phyloP scores from a whole-genome alignment of 2,329 filamentous ascomycete species.

The Apiospora sp. region DNA sequence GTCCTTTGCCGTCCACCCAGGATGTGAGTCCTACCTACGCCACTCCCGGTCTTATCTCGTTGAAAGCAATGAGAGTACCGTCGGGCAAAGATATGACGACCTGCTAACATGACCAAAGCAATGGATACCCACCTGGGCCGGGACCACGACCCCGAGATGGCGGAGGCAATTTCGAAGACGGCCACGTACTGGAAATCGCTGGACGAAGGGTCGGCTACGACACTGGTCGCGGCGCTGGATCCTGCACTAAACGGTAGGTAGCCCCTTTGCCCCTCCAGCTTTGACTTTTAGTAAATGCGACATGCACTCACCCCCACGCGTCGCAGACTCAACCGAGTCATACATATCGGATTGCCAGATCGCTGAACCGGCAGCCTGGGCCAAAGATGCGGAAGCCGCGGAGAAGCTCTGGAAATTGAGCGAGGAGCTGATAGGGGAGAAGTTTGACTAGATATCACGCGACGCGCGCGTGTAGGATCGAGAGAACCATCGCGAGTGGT shows the following conservation, averaged over 20 bases:
- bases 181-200: constrained; percentile 43
- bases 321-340: constrained; percentile 28
- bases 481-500: too few relatives aligned
- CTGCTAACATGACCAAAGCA: constrained; percentile 33
- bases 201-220: constrained; percentile 45
- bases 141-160: constrained; percentile 44
- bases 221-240: constrained; percentile 46
- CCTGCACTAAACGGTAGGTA: constrained; percentile 41
- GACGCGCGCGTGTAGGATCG: too few relatives aligned
- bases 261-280: background rate
- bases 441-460: constrained; percentile 46
- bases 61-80: background rate
- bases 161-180: constrained; percentile 38
- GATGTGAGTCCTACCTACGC: constrained; percentile 38
- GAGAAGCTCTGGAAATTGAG: constrained; percentile 51
- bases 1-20: constrained; percentile 53
- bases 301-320: background rate
- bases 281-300: background rate
- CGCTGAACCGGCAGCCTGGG: constrained; percentile 38
- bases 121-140: constrained; percentile 46
- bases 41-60: too few relatives aligned
- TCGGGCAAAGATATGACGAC: background rate
- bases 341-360: constrained; percentile 51
- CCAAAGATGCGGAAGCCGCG: constrained; percentile 42
- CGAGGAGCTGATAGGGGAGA: constrained; percentile 48